Percentiles rank a stretch among this genome's conserved stretches.
These are phyloP conservation scores for Meyerozyma guilliermondii DNA, from an alignment of 1,139 yeast species.

Conservation along the genomic window DNA sequence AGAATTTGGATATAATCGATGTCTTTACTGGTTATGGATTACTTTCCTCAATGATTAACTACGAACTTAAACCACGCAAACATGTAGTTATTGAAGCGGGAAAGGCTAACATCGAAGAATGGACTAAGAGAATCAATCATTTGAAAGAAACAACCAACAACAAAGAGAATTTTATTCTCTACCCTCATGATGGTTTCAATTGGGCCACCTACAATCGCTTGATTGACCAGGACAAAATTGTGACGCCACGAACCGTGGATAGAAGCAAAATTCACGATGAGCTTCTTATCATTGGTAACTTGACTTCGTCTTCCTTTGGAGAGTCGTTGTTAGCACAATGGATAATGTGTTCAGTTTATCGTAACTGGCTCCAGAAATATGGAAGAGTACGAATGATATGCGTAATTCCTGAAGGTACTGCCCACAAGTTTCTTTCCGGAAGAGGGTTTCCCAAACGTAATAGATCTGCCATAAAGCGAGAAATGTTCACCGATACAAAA, in stretches of 20 bases:
- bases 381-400: conserved; percentile 72
- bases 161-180: conserved; percentile 26
- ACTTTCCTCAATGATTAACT: conserved; percentile 50
- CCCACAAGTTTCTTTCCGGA: conserved; percentile 54
- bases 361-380: conserved; percentile 70
- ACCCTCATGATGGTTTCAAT: conserved; percentile 49
- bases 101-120: conserved; percentile 28
- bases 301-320: conserved; percentile 47
- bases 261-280: conserved; percentile 53
- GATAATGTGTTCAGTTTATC: conserved; percentile 61
- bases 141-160: conserved; percentile 19
- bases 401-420: conserved; percentile 55
- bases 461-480: conserved; percentile 57
- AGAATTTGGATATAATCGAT: conserved; percentile 56
- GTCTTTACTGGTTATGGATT: conserved; percentile 56
- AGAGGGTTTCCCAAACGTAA: conserved; percentile 44
- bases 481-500: conserved; percentile 50
- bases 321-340: conserved; percentile 76
- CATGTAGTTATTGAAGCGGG: conserved; percentile 57
- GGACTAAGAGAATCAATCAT: conserved; percentile 20
- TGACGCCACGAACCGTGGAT: conserved; percentile 35
- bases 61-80: conserved; percentile 51
- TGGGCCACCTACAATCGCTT: conserved; percentile 58
- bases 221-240: conserved; percentile 33
- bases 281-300: conserved; percentile 60